These are phyloP conservation scores for Hibiscus syriacus DNA, from an alignment of 345 rosid genomes.

Conservation along the genomic window DNA sequence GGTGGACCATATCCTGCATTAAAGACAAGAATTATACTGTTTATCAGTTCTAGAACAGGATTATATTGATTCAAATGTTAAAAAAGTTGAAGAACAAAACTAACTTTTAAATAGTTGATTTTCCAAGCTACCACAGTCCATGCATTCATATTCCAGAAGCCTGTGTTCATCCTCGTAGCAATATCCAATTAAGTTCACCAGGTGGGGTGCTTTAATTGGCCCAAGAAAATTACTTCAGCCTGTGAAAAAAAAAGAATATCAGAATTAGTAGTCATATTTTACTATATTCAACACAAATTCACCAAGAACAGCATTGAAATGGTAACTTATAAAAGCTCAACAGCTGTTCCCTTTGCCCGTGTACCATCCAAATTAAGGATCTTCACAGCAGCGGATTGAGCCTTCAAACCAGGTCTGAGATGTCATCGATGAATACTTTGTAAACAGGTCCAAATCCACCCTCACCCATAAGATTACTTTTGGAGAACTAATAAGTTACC, in stretches of 20 bases:
- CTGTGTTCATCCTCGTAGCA: conserved; percentile 56
- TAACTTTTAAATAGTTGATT: no score
- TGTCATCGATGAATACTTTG: conserved; percentile 42
- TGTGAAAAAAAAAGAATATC: conserved; percentile 9
- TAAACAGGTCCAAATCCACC: conserved; percentile 63
- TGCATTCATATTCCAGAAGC: conserved; percentile 55
- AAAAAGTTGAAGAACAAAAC: no score
- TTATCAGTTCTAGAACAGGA: background rate
- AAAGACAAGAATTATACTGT: background rate
- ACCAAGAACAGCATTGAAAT: background rate
- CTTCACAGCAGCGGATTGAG: conserved; percentile 58
- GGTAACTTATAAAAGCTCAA: conserved; percentile 17
- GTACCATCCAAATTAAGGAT: conserved; percentile 42
- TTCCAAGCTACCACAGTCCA: conserved; percentile 48
- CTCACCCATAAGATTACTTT: conserved; percentile 36
- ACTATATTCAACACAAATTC: no score
- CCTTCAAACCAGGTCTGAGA: conserved; percentile 41
- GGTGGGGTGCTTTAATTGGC: no score
- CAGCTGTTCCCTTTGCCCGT: conserved; percentile 73
- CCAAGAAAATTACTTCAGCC: no score
- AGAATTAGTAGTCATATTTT: background rate
- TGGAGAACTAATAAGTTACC: conserved; percentile 33
- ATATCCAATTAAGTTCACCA: no score
- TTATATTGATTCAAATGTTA: no score
- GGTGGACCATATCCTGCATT: no score